These are phyloP conservation scores for Quercus lobata DNA, from an alignment of 331 rosid species.

Conservation along the genomic window DNA sequence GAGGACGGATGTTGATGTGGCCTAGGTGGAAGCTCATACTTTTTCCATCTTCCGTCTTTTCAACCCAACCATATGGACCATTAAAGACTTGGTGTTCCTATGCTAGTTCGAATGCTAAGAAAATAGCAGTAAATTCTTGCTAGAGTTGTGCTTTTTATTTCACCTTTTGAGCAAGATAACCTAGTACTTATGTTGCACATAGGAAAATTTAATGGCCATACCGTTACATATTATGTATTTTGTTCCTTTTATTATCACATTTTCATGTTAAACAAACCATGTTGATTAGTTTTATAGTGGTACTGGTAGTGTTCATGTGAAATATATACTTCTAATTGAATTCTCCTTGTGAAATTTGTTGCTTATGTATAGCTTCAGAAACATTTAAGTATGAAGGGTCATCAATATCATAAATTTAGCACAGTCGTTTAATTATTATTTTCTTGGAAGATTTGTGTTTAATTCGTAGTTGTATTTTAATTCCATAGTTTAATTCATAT, in stretches of 20 bases:
- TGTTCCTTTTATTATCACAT: background rate
- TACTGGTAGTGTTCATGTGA: background rate
- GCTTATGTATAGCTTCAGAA: slow-evolving; percentile 69
- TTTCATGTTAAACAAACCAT: background rate
- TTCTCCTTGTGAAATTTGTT: slow-evolving; percentile 23
- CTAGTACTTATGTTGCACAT: slow-evolving; percentile 2
- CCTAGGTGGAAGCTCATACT: too few relatives aligned
- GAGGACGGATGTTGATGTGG: too few relatives aligned
- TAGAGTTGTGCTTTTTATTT: background rate
- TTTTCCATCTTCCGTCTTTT: too few relatives aligned
- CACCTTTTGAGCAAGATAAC: slow-evolving; percentile 2
- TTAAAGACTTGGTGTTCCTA: background rate
- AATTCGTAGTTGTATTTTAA: slow-evolving; percentile 5
- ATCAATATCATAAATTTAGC: slow-evolving; percentile 86
- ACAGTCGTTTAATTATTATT: slow-evolving; percentile 22
- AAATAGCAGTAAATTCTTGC: background rate
- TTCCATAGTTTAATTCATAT: background rate
- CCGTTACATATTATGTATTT: background rate
- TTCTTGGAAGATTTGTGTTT: background rate
- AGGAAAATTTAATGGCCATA: background rate
- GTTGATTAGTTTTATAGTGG: background rate
- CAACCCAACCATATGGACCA: too few relatives aligned
- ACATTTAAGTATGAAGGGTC: slow-evolving; percentile 72
- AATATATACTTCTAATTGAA: slow-evolving; percentile 13
- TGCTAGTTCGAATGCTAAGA: background rate